Percentiles rank a stretch among this genome's conserved stretches.
Evolutionary conservation across 495 filamentous ascomycete genomes (phyloP).

Genomic region (Platismatia glauca): DNA sequence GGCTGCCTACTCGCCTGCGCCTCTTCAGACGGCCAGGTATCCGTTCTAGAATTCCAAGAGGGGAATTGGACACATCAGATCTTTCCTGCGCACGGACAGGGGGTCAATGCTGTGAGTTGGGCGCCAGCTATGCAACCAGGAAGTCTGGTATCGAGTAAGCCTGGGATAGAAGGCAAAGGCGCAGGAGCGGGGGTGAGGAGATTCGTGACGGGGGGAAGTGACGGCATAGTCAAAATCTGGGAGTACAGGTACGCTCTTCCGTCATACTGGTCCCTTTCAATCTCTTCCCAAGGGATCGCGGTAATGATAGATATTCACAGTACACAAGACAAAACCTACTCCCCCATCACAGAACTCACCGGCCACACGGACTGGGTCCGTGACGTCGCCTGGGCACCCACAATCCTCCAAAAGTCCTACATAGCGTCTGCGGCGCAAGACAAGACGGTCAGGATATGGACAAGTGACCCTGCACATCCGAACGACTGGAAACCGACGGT

Average conservation of each 20-base stretch:
- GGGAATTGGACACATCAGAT: constrained; percentile 76
- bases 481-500: constrained; percentile 73
- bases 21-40: constrained; percentile 84
- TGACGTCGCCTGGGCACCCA: constrained; percentile 94
- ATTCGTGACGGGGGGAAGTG: constrained; percentile 89
- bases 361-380: constrained; percentile 97
- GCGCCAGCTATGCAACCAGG: constrained; percentile 76
- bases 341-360: constrained; percentile 43
- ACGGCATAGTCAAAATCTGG: constrained; percentile 92
- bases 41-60: constrained; percentile 91
- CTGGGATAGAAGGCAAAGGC: constrained; percentile 19
- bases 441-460: constrained; percentile 96
- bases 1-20: constrained; percentile 94
- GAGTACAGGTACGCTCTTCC: constrained; percentile 43
- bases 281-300: not conserved
- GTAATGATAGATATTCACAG: constrained; percentile 26
- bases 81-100: constrained; percentile 84
- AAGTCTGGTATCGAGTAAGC: constrained; percentile 62
- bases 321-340: constrained; percentile 47
- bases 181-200: constrained; percentile 52
- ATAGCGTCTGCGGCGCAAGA: constrained; percentile 94
- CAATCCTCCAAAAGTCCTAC: constrained; percentile 86
- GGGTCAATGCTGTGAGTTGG: constrained; percentile 94
- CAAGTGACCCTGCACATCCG: constrained; percentile 52
- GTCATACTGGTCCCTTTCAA: not conserved